A percentile compares a stretch with the other conserved stretches of the same genome.
phyloP scores from a whole-genome alignment of 1,284 basidiomycete genomes.

The Peniophora sp. region DNA sequence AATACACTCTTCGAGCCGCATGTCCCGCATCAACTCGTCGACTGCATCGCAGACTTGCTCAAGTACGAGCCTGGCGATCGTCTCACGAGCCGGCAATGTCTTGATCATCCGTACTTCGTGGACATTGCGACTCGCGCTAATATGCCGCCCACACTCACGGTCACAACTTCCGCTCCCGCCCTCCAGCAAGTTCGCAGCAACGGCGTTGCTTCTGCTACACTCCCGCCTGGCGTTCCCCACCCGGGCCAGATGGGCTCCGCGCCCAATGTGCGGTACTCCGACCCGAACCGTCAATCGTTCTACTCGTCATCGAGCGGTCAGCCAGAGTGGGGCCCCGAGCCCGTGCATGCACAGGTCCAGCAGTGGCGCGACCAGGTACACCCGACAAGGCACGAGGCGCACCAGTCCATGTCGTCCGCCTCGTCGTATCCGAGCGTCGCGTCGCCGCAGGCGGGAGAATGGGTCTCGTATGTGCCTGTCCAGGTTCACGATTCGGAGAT shows the following conservation, averaged over 20 bases:
- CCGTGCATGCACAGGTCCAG: constrained; percentile 12
- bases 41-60: constrained; percentile 89
- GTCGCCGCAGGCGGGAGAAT: constrained; percentile 12
- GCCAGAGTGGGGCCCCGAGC: constrained; percentile 14
- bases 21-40: constrained; percentile 76
- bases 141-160: constrained; percentile 50
- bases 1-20: constrained; percentile 72
- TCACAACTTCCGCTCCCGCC: constrained; percentile 14
- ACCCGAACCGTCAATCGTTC: constrained; percentile 52
- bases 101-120: constrained; percentile 83
- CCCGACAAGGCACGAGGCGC: constrained; percentile 8
- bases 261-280: constrained; percentile 25
- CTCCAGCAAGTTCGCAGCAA: constrained; percentile 20
- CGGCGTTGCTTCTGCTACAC: constrained; percentile 29
- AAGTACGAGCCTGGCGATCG: constrained; percentile 87
- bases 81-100: constrained; percentile 79
- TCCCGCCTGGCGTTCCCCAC: constrained; percentile 40
- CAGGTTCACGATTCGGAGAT: constrained; percentile 46
- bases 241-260: constrained; percentile 47
- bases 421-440: constrained; percentile 17
- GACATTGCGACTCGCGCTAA: constrained; percentile 55
- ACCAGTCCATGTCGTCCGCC: constrained; percentile 18
- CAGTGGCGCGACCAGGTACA: constrained; percentile 8
- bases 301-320: constrained; percentile 26
- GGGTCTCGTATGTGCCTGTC: constrained; percentile 19